Conservation (phyloP, 2,329 filamentous ascomycete genomes). For the Aspergillus tamarii region DNA sequence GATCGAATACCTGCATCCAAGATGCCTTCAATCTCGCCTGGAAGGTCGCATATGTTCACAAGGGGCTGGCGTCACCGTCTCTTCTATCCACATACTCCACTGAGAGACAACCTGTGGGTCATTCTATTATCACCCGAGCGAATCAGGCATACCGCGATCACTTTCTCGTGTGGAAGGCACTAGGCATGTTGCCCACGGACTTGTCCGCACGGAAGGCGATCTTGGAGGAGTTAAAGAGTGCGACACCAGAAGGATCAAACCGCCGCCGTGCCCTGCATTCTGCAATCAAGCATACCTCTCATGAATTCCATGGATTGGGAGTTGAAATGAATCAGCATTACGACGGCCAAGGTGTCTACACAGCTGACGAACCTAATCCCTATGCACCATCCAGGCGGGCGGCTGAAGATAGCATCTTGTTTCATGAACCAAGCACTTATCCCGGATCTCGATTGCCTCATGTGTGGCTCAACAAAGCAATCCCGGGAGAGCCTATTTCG, state of each 20-base stretch:
- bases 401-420: constrained; percentile 46
- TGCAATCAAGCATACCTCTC: constrained; percentile 46
- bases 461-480: constrained; percentile 60
- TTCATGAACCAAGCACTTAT: constrained; percentile 56
- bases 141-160: constrained; percentile 63
- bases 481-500: constrained; percentile 52
- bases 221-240: no score
- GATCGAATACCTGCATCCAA: constrained; percentile 63
- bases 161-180: constrained; percentile 47
- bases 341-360: constrained; percentile 49
- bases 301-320: constrained; percentile 60
- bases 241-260: no score
- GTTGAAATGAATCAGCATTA: constrained; percentile 65
- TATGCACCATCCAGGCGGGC: constrained; percentile 23
- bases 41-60: constrained; percentile 55
- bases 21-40: constrained; percentile 61
- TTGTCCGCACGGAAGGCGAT: constrained; percentile 13
- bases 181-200: constrained; percentile 48
- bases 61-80: constrained; percentile 25
- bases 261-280: no score
- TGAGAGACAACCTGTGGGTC: constrained; percentile 57
- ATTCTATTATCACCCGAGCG: constrained; percentile 55
- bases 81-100: constrained; percentile 50
- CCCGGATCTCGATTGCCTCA: constrained; percentile 65
- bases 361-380: constrained; percentile 44